phyloP scores from a whole-genome alignment of 139 green algal genomes.

The Parachlorella kessleri region DNA sequence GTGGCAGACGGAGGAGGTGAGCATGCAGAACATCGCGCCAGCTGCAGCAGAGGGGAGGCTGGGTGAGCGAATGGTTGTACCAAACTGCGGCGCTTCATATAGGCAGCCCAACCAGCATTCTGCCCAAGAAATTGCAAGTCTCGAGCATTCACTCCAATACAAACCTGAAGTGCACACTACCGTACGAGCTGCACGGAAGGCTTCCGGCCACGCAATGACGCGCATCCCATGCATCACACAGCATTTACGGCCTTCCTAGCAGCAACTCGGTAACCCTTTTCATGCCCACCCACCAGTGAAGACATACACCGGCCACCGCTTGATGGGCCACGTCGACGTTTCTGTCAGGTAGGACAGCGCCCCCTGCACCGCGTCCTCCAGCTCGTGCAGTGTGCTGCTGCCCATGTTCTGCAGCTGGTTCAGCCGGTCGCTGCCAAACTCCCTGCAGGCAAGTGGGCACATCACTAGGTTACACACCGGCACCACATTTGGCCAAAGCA shows the following conservation, averaged over 20 bases:
- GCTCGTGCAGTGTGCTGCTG: neutral
- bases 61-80: no score
- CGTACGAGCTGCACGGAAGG: no score
- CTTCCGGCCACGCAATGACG: neutral
- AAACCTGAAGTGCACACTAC: no score
- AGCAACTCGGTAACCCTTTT: neutral
- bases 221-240: neutral
- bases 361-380: slow-evolving; percentile 10
- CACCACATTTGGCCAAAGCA: no score
- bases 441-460: no score
- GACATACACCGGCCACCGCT: slow-evolving; percentile 78
- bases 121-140: no score
- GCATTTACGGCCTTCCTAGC: neutral
- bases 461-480: no score
- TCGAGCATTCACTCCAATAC: no score
- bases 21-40: slow-evolving; percentile 90
- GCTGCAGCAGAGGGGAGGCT: slow-evolving; percentile 20
- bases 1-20: slow-evolving; percentile 85
- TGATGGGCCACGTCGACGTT: slow-evolving; percentile 25
- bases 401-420: slow-evolving; percentile 1
- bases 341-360: slow-evolving; percentile 13
- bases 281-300: slow-evolving; percentile 63
- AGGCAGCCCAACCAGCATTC: no score
- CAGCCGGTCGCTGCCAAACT: neutral
- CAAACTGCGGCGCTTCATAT: no score